Evolutionary conservation across 352 stramenopile species (phyloP), one percentile per base, ranked within the genome.

Genomic region (Phytophthora chlamydospora): DNA sequence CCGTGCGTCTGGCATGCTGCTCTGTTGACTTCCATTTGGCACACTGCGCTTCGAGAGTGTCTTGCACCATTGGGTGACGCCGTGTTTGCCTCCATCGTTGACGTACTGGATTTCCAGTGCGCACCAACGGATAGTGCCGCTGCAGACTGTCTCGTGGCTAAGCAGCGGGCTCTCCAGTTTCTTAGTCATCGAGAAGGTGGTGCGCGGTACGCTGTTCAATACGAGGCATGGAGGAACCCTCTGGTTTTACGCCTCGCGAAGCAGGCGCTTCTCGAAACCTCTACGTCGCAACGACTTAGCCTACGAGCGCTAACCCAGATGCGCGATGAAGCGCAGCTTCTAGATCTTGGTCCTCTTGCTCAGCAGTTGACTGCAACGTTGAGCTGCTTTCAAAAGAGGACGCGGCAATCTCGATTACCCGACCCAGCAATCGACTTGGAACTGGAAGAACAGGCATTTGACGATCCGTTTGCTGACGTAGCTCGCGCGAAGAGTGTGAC

Each of bases 1-100:
- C 79, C 85, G 12, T 89, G 83, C 46, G 78, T 81, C 27, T 94
- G 85, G 85, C 83, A 94, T 47, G 83, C 77, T 17, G 66, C 58
- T 29, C 72, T 84, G 58, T 57, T 90, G 13, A 71, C 75, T 29
- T 66, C 70, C 21, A 75, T 90, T 48, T 94, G 85, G 85, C 73
- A 80, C 19, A 85, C 66, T 21, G 76, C 69, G 8, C 58, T 90
- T 13, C 71, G 69, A 45, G 82, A 86, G 49, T 73, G 68, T 1
- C 46, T 80, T 3, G 38, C 27, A 12, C 10, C 50, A 12, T 73
- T 88, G 50, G 76, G 78, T 6, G 57, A 76, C 38, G 71, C 66
- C 27, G 74, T 90, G 4, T 89, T 91, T 44, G 29, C 16, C 12
- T 73, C 60, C 11, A 65, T 91, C 46, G 73, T 73, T 41, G 69